phyloP scores from a whole-genome alignment of 208 protist genomes.

The Vickermania ingenoplastis region DNA sequence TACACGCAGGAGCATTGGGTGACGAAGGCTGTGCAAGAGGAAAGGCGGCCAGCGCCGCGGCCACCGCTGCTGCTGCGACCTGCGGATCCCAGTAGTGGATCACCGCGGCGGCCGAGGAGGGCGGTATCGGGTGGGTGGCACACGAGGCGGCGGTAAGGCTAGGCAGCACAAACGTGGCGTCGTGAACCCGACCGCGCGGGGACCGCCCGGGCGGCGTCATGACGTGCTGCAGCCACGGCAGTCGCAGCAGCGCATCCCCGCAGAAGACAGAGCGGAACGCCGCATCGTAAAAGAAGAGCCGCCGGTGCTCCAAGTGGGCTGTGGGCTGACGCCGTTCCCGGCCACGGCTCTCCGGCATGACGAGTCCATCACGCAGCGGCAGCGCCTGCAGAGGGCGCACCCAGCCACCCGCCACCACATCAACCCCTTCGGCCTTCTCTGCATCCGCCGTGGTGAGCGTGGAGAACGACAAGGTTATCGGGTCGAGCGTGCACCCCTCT shows the following conservation, averaged over 20 bases:
- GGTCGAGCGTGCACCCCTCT: conserved; percentile 3
- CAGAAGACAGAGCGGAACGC: conserved; percentile 43
- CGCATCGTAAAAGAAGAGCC: conserved; percentile 52
- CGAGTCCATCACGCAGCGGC: neutral
- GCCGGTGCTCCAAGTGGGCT: conserved; percentile 43
- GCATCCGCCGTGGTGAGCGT: neutral
- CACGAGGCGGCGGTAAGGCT: no score
- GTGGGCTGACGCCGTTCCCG: neutral
- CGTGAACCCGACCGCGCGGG: no score
- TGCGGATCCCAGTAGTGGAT: neutral
- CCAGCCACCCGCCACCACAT: no score
- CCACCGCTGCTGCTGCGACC: neutral
- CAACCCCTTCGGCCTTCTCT: neutral
- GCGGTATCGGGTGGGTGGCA: conserved; percentile 27
- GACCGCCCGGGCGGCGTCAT: conserved; percentile 23
- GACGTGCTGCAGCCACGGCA: conserved; percentile 55
- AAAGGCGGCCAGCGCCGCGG: neutral
- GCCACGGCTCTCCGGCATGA: neutral
- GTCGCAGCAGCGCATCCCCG: conserved; percentile 25
- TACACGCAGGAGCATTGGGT: no score
- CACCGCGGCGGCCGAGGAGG: conserved; percentile 16
- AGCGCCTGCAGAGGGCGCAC: neutral
- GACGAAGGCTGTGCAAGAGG: neutral
- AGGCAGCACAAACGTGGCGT: no score
- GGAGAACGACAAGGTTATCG: neutral